A percentile compares a stretch with the other conserved stretches of the same genome.
Conservation (phyloP, 768 basidiomycete genomes). For the Leucocoprinus leucothites region DNA sequence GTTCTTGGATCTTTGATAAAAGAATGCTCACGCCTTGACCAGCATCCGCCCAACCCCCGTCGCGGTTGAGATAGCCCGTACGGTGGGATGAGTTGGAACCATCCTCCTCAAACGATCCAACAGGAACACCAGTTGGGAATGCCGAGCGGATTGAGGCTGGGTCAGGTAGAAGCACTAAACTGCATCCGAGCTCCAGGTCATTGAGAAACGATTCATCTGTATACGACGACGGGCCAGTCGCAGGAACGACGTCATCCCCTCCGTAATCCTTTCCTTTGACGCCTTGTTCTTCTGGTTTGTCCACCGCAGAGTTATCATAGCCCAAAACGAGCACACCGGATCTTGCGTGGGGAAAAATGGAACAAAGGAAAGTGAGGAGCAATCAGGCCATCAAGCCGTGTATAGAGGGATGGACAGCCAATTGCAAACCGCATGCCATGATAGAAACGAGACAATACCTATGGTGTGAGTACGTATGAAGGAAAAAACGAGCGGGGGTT, state of each 20-base stretch:
- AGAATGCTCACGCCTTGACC: slow-evolving; percentile 57
- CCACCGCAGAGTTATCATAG: slow-evolving; percentile 18
- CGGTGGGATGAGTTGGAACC: slow-evolving; percentile 21
- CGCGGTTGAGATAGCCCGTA: slow-evolving; percentile 61
- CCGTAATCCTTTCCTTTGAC: not conserved
- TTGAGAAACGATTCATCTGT: slow-evolving; percentile 56
- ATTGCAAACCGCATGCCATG: not conserved
- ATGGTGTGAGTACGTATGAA: slow-evolving; percentile 3
- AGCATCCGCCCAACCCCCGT: slow-evolving; percentile 86
- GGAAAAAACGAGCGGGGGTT: not conserved
- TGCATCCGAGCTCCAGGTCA: slow-evolving; percentile 56
- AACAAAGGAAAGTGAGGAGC: not conserved
- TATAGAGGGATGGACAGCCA: not conserved
- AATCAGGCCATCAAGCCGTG: not conserved
- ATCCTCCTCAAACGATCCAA: slow-evolving; percentile 31
- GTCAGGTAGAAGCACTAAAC: slow-evolving; percentile 37
- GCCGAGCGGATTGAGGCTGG: slow-evolving; percentile 38
- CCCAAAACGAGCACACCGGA: slow-evolving; percentile 69
- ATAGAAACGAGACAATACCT: slow-evolving; percentile 3
- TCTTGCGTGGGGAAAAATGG: slow-evolving; percentile 32
- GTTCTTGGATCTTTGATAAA: slow-evolving; percentile 49
- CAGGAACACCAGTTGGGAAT: slow-evolving; percentile 42
- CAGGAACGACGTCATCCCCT: not conserved
- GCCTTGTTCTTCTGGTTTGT: not conserved
- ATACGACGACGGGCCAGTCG: slow-evolving; percentile 31